A percentile compares a stretch with the other conserved stretches of the same genome.
Conservation (phyloP, 257 asterid genomes). For the Scutellaria barbata region DNA sequence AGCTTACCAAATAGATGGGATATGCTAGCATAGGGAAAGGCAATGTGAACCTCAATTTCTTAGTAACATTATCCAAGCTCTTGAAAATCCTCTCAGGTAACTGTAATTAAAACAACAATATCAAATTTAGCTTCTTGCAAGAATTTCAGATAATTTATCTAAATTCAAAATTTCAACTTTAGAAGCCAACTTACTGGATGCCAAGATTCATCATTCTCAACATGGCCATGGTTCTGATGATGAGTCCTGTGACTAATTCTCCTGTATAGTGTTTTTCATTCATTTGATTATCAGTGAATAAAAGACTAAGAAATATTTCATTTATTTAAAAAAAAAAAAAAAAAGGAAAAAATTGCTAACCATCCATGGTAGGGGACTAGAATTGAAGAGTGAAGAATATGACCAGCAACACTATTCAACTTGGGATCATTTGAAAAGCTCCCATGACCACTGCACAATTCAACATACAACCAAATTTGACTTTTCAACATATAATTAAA, state of each 20-base stretch:
- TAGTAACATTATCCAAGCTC: slow-evolving; percentile 59
- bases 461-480: slow-evolving; percentile 1
- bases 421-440: slow-evolving; percentile 79
- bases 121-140: neutral
- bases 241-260: slow-evolving; percentile 97
- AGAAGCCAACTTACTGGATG: slow-evolving; percentile 62
- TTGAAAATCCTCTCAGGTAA: slow-evolving; percentile 64
- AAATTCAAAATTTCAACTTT: neutral
- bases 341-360: slow-evolving; percentile 41
- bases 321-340: neutral
- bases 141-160: neutral
- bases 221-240: slow-evolving; percentile 98
- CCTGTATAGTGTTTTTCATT: slow-evolving; percentile 45
- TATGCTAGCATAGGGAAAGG: slow-evolving; percentile 94
- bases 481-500: neutral
- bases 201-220: slow-evolving; percentile 96
- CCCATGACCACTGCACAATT: slow-evolving; percentile 93
- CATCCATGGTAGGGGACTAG: slow-evolving; percentile 99
- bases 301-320: neutral
- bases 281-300: neutral
- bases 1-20: slow-evolving; percentile 79
- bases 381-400: slow-evolving; percentile 91
- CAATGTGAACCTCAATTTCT: slow-evolving; percentile 74
- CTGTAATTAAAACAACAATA: slow-evolving; percentile 36
- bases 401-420: slow-evolving; percentile 88